A percentile compares a stretch with the other conserved stretches of the same genome.
Evolutionary conservation across 2,329 filamentous ascomycete genomes (phyloP).

Genomic region (Fusarium cyanostomum): DNA sequence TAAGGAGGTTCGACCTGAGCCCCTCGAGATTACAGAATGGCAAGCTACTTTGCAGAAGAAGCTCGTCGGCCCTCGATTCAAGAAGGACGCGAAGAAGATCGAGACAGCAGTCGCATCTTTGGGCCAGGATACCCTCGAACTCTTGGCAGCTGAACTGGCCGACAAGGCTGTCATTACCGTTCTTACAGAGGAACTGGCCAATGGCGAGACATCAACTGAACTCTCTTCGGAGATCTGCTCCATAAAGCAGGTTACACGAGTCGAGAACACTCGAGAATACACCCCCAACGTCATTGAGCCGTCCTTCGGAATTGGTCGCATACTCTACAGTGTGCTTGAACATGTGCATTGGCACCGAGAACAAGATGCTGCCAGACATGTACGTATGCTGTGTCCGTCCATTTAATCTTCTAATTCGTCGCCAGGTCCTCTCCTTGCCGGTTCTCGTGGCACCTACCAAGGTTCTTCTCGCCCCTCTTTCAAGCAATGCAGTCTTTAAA

Average conservation of each 20-base stretch:
- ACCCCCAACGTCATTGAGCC: conserved; percentile 96
- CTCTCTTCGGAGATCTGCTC: too few species aligned
- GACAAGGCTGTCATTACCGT: too few species aligned
- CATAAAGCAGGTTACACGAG: too few species aligned
- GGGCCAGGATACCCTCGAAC: too few species aligned
- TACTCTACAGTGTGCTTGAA: conserved; percentile 88
- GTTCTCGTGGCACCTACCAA: conserved; percentile 85
- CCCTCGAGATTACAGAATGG: conserved; percentile 84
- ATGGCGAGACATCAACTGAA: too few species aligned
- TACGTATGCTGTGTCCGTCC: too few species aligned
- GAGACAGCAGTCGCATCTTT: too few species aligned
- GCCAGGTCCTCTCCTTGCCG: conserved; percentile 61
- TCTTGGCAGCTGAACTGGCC: too few species aligned
- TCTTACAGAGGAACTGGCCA: conserved; percentile 79
- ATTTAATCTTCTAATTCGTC: too few species aligned
- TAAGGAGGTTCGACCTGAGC: conserved; percentile 80
- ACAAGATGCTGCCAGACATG: too few species aligned
- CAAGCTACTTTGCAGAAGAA: conserved; percentile 89
- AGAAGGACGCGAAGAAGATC: conserved; percentile 88
- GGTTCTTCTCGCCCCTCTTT: conserved; percentile 89
- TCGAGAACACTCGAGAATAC: conserved; percentile 87
- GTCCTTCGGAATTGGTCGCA: conserved; percentile 95
- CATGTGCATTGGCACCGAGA: too few species aligned
- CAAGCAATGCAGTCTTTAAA: conserved; percentile 81
- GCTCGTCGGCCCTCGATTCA: conserved; percentile 93